Conservation (phyloP, 441 rosid genomes). For the Gossypium gossypioides region DNA sequence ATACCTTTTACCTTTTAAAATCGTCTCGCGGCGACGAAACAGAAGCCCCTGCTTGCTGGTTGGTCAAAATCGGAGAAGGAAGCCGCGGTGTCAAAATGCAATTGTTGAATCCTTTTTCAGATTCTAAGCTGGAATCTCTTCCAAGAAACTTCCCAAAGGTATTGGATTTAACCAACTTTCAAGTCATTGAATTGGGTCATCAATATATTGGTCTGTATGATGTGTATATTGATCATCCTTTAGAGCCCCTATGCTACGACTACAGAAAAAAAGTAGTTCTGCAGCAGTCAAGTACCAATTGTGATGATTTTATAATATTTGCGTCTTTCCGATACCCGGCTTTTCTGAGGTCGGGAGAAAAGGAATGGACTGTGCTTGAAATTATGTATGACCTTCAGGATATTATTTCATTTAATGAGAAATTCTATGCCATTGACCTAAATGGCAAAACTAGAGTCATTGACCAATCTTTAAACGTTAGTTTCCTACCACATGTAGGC, state of each 20-base stretch:
- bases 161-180: conserved; percentile 18
- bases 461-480: neutral
- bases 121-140: neutral
- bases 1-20: conserved; percentile 15
- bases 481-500: neutral
- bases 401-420: conserved; percentile 4
- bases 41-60: neutral
- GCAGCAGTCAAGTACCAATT: neutral
- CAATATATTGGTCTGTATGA: neutral
- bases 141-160: neutral
- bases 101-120: neutral
- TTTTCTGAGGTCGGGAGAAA: neutral
- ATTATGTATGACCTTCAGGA: neutral
- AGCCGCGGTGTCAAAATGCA: neutral
- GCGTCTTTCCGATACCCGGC: neutral
- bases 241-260: neutral
- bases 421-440: neutral
- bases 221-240: neutral
- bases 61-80: neutral
- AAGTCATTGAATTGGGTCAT: conserved; percentile 17
- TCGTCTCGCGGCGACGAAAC: neutral
- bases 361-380: neutral
- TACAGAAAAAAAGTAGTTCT: neutral
- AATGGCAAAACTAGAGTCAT: neutral
- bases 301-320: neutral